A percentile compares a stretch with the other conserved stretches of the same genome.
Conservation (phyloP, 805 yeast species). For the Ogataea sp. region DNA sequence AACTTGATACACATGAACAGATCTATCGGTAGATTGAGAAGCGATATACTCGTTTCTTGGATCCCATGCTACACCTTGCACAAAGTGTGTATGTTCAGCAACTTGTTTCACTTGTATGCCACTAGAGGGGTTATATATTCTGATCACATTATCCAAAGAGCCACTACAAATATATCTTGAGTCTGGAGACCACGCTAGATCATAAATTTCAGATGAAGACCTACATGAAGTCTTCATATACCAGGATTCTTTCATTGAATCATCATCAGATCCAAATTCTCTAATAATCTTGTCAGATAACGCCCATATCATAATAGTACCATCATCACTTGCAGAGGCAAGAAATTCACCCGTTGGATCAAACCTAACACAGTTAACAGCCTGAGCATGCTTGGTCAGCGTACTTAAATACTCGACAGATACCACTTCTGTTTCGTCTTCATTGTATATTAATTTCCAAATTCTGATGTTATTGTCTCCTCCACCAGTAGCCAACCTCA, state of each 20-base stretch:
- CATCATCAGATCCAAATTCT: slow-evolving; percentile 52
- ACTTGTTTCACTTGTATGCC: slow-evolving; percentile 54
- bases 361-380: slow-evolving; percentile 86
- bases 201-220: slow-evolving; percentile 74
- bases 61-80: slow-evolving; percentile 97
- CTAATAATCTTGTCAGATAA: slow-evolving; percentile 42
- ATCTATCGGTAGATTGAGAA: slow-evolving; percentile 85
- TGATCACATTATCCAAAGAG: slow-evolving; percentile 79
- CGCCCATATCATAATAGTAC: slow-evolving; percentile 77
- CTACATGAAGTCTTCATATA: slow-evolving; percentile 48
- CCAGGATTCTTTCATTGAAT: slow-evolving; percentile 69
- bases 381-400: slow-evolving; percentile 82
- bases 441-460: slow-evolving; percentile 22
- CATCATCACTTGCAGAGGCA: slow-evolving; percentile 96
- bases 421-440: slow-evolving; percentile 13
- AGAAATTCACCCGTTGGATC: slow-evolving; percentile 58
- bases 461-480: slow-evolving; percentile 85
- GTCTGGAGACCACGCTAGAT: slow-evolving; percentile 89
- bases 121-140: slow-evolving; percentile 52
- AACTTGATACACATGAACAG: slow-evolving; percentile 61
- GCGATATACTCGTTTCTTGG: slow-evolving; percentile 71
- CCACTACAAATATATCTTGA: slow-evolving; percentile 73
- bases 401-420: slow-evolving; percentile 73
- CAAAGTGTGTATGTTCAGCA: slow-evolving; percentile 77
- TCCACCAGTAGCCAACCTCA: slow-evolving; percentile 80